Evolutionary conservation across 345 rosid species (phyloP).

Genomic region (Viola odorata): DNA sequence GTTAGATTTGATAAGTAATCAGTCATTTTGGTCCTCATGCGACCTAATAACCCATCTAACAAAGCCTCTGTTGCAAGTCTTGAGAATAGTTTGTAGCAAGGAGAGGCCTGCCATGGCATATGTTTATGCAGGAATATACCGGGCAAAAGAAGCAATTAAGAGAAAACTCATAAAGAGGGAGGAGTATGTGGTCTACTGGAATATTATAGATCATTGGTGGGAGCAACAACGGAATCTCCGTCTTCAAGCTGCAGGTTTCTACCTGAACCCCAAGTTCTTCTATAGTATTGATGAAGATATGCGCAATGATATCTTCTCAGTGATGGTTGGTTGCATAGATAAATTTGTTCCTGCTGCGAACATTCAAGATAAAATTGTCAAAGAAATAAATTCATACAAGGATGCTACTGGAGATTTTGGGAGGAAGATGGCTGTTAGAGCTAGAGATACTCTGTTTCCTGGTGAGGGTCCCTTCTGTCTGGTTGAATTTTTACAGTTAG

Average conservation of each 20-base stretch:
- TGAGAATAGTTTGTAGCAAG: slow-evolving; percentile 48
- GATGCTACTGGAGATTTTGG: slow-evolving; percentile 79
- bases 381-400: slow-evolving; percentile 69
- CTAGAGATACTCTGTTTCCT: slow-evolving; percentile 73
- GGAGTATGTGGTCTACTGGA: slow-evolving; percentile 74
- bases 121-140: slow-evolving; percentile 66
- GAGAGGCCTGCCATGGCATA: slow-evolving; percentile 85
- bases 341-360: slow-evolving; percentile 61
- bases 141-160: slow-evolving; percentile 78
- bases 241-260: slow-evolving; percentile 83
- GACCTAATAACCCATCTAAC: slow-evolving; percentile 41
- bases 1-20: slow-evolving; percentile 56
- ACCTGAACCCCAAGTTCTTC: slow-evolving; percentile 86
- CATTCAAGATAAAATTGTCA: slow-evolving; percentile 62
- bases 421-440: slow-evolving; percentile 80
- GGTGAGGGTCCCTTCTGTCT: slow-evolving; percentile 31
- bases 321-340: slow-evolving; percentile 79
- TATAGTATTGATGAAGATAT: slow-evolving; percentile 59
- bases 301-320: slow-evolving; percentile 53
- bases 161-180: slow-evolving; percentile 54
- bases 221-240: slow-evolving; percentile 59
- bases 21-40: slow-evolving; percentile 76
- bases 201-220: slow-evolving; percentile 81
- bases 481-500: neutral
- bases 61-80: slow-evolving; percentile 55